Evolutionary conservation across 495 filamentous ascomycete species (phyloP), one percentile per base, ranked within the genome.

Genomic region (Neurospora hispaniola): DNA sequence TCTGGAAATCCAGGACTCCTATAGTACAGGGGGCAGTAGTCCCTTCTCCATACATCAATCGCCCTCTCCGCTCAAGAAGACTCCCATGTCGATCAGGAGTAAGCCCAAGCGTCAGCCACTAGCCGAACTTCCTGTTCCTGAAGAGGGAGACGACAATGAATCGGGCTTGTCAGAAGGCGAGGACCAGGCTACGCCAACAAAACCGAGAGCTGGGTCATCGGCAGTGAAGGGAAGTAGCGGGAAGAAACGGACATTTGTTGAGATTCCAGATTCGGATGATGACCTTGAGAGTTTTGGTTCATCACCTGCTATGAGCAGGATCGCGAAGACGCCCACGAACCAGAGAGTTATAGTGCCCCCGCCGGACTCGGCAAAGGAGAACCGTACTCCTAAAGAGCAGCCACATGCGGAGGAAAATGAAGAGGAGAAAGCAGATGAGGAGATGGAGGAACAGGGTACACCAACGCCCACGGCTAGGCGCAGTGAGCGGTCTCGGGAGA

Each of bases 241-340:
- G 41, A 71, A 68, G 41, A 75, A 75, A 69, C 70, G 72, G 5
- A 48, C 42, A 6, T 76, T 75, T 41, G 41, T 69, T 16, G 82
- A 84, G 71, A 80, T 84, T 2, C 81, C 82, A 6, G 83, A 85
- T 71, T 82, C 82, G 5, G 82, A 84, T 40, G 82, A 83, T 42
- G 84, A 85, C 11, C 42, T 78, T 20, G 75, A 73, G 6, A 76
- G 74, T 44, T 23, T 79, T 40, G 74, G 71, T 10, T 76, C 80
- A 6, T 78, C 80, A 66, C 27, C 54, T 66, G 54, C 27, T 66
- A 18, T 66, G 54, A 62, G 54, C 27, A 62, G 54, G 23, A 35
- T 31, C 27, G 18, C 9, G 54, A 66, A 66, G 42, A 75, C 69
- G 14, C 70, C 72, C 3, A 71, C 71, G 18, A 46, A 69, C n/a